These are phyloP conservation scores for Kitagawia praeruptora DNA, from an alignment of 129 eudicot genomes.

Conservation along the genomic window DNA sequence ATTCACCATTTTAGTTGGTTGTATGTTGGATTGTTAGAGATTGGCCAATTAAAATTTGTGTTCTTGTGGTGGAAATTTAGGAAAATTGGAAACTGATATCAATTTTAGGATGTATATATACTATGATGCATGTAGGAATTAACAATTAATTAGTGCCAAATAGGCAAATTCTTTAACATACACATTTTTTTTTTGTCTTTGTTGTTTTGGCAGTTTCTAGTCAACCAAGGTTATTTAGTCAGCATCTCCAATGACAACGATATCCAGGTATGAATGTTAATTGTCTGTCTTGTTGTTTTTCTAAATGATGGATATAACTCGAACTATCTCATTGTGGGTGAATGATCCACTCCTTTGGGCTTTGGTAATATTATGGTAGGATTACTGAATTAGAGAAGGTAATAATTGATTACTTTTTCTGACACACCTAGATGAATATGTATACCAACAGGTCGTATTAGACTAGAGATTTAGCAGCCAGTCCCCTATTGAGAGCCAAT, in stretches of 20 bases:
- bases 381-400: background rate
- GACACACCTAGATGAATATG: background rate
- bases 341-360: background rate
- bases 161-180: background rate
- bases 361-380: background rate
- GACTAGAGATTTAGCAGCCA: background rate
- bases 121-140: background rate
- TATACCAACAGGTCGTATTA: background rate
- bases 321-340: background rate
- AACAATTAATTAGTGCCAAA: background rate
- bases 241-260: conserved; percentile 75
- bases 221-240: conserved; percentile 75
- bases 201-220: conserved; percentile 66
- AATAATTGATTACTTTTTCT: background rate
- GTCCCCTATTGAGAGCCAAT: background rate
- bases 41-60: background rate
- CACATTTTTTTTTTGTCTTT: background rate
- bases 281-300: background rate
- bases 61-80: background rate
- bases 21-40: background rate
- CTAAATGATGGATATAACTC: background rate
- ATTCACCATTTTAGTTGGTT: background rate
- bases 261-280: conserved; percentile 46
- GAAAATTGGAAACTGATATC: background rate
- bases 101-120: background rate